Evolutionary conservation across 805 yeast genomes (phyloP), one percentile per base, ranked within the genome.

Genomic region (Candida ponderosae): DNA sequence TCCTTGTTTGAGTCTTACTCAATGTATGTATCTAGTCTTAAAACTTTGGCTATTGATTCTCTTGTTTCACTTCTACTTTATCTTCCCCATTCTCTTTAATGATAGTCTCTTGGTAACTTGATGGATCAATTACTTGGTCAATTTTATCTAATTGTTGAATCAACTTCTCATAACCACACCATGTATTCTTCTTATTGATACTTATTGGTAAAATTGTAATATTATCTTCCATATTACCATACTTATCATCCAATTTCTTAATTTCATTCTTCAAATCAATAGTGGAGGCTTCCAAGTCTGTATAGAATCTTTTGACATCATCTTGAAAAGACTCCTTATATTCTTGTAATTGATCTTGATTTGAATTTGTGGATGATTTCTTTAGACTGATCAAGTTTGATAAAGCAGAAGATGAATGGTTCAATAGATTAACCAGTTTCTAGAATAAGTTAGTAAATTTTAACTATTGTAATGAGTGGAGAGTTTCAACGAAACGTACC

Each of bases 111-210:
- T 42, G 36, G 9, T 39, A 35, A 10, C 36, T 33, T 17, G 36
- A 35, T 1, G 33, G 32, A 3, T 40, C 40, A 16, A 60, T 35
- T 11, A 63, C 41, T n/a, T 44, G 32, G 28, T 61, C 59, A 35
- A 68, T 38, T 5, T 50, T 51, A 14, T 48, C 47, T 36, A 77
- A 41, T 46, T 76, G 77, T 32, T 66, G 68, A 9, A 63, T 58
- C 35, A 81, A 61, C 53, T 81, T 80, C 44, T 63, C 69, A 29
- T 63, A 62, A 3, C 88, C 87, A 21, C 81, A 69, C 61, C 73
- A 69, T 5, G 84, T 74, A 27, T 87, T 85, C 60, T 81, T 80
- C 44, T 79, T 79, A 36, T 79, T 81, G 18, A 83, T 73, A 31
- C 71, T 68, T 3, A 82, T 70, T 1, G 95, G 93, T 20, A 83